Percentiles rank a stretch among this genome's conserved stretches.
Conservation (phyloP, 2,329 filamentous ascomycete genomes). For the Paecilomyces niveus region DNA sequence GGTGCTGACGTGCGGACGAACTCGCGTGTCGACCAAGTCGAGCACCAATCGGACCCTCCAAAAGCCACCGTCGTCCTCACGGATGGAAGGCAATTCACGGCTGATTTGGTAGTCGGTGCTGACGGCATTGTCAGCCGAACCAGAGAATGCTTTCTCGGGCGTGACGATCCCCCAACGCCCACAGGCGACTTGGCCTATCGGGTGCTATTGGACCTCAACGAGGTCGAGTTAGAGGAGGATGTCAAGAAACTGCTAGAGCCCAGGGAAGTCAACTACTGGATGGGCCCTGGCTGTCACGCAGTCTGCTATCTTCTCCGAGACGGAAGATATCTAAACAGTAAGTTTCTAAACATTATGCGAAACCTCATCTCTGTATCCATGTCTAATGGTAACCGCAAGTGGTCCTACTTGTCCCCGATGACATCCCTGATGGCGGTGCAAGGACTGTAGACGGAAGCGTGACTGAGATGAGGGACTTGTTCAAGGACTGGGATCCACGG, state of each 20-base stretch:
- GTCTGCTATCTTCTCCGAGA: not conserved
- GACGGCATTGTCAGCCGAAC: constrained; percentile 59
- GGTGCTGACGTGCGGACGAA: constrained; percentile 47
- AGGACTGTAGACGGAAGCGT: constrained; percentile 44
- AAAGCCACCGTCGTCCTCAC: constrained; percentile 33
- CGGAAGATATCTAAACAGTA: not conserved
- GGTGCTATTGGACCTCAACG: not conserved
- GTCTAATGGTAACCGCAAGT: constrained; percentile 24
- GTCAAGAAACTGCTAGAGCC: not conserved
- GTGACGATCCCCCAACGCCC: constrained; percentile 43
- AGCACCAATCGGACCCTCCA: constrained; percentile 35
- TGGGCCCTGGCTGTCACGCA: not conserved
- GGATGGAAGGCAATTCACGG: constrained; percentile 35
- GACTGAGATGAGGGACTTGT: constrained; percentile 48
- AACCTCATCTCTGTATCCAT: not conserved
- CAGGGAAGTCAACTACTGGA: not conserved
- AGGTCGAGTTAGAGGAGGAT: not conserved
- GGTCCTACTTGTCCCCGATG: constrained; percentile 58
- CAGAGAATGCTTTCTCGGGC: constrained; percentile 43
- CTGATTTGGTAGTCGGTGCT: constrained; percentile 55
- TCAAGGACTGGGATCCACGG: constrained; percentile 52
- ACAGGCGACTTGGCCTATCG: constrained; percentile 62
- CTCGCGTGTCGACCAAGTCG: constrained; percentile 40
- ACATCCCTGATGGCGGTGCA: constrained; percentile 49
- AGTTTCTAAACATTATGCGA: not conserved